Percentiles rank a stretch among this genome's conserved stretches.
Conservation (phyloP, 495 filamentous ascomycete genomes). For the Penicillium daleae region DNA sequence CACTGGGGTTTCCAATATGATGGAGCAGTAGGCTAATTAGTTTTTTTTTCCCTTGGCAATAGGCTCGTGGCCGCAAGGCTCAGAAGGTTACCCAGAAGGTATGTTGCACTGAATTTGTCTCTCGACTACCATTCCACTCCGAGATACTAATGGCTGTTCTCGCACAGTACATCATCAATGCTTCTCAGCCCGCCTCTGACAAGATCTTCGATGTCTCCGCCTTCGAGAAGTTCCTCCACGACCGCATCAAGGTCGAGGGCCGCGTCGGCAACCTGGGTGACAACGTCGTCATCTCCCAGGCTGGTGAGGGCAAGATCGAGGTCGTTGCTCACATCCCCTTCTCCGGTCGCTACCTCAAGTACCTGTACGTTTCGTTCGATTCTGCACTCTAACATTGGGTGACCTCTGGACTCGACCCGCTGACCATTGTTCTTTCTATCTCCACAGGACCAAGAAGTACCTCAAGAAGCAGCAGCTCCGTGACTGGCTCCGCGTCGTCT, state of each 20-base stretch:
- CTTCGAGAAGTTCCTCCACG: slow-evolving; percentile 99
- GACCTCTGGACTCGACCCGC: slow-evolving; percentile 1
- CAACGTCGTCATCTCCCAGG: slow-evolving; percentile 83
- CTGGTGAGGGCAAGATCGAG: slow-evolving; percentile 95
- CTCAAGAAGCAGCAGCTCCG: slow-evolving; percentile 99
- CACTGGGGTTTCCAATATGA: slow-evolving; percentile 47
- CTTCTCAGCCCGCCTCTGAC: slow-evolving; percentile 93
- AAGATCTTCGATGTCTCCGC: slow-evolving; percentile 99
- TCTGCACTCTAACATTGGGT: background rate
- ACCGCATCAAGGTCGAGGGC: slow-evolving; percentile 99
- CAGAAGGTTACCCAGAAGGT: slow-evolving; percentile 74
- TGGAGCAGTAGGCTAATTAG: slow-evolving; percentile 93
- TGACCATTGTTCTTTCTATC: slow-evolving; percentile 17
- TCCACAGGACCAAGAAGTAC: slow-evolving; percentile 95
- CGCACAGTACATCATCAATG: slow-evolving; percentile 94
- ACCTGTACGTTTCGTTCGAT: slow-evolving; percentile 68
- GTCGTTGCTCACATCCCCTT: slow-evolving; percentile 96
- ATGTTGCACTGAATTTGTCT: slow-evolving; percentile 17
- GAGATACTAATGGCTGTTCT: slow-evolving; percentile 15
- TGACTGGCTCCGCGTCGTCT: slow-evolving; percentile 99
- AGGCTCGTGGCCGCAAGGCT: slow-evolving; percentile 61
- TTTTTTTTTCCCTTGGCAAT: slow-evolving; percentile 32
- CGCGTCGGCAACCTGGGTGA: slow-evolving; percentile 98
- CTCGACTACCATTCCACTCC: background rate
- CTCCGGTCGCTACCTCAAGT: slow-evolving; percentile 98